Base-by-base conservation (phyloP, 371 early-diverging fungal species). In the Amoeboaphelidium protococcarum region DNA sequence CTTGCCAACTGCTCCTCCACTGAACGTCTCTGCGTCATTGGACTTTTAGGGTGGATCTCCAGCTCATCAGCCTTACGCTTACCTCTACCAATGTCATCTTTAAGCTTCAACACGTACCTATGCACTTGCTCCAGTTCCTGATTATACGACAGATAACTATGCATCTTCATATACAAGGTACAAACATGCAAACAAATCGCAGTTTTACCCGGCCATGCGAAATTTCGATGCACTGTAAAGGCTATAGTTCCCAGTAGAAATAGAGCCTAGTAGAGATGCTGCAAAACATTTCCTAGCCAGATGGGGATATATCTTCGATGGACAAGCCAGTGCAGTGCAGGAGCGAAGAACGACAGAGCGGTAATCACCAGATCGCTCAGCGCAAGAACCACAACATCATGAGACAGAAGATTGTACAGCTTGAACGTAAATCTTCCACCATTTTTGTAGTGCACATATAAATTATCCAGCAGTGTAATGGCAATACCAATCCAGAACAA, bases 401-500 rank as follows among this genome's bases (percentile, higher is more conserved):
- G 65, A n/a, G 77, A 74, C 26, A 82, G 65, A n/a, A 74, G 53
- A 16, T 66, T 57, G 46, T 65, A 74, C 41, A 76, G 63, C 2
- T 61, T 58, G 23, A 68, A 65, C 68, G 1, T 56, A 43, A 21
- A 50, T 21, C 64, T 65, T 25, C 92, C 92, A 47, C 67, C 73
- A 21, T 53, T 54, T 50, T 71, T 66, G 58, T 69, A 77, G 51
- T 78, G 78, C 23, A 70, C 58, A 19, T 76, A 66, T 23, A 77
- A 53, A 1, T 78, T 72, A 45, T 73, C 73, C 20, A 82, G 47
- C 3, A 77, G 66, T 53, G 80, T 83, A 45, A 76, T 69, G 13
- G 71, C 78, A 67, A 84, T 77, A 24, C 72, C 69, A 24, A 85
- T 70, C 90, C 90, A 92, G 60, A 89, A 89, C 6, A 89, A 64